Evolutionary conservation across 2,329 filamentous ascomycete species (phyloP), one percentile per base, ranked within the genome.

Genomic region (Zymoseptoria tritici): DNA sequence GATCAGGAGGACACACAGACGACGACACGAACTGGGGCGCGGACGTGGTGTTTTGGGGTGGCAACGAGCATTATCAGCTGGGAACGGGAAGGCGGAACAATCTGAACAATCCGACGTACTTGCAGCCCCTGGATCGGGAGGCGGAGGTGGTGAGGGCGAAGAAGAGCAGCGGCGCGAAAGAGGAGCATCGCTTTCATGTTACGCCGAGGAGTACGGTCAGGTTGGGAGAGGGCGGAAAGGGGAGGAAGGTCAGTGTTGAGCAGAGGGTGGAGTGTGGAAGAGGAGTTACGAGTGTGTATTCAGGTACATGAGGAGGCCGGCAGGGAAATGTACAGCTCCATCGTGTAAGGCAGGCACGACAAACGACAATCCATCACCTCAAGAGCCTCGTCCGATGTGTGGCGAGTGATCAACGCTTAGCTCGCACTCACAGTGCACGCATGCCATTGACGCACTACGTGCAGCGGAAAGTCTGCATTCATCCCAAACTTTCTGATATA

Each of bases 1-100:
- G 22, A 52, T 16, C 50, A 21, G 50, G 46, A 21, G 20, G 52
- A 8, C 22, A 53, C 20, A 67, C 73, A 16, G 81, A 81, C 1
- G 88, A 89, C 65, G 88, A 91, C 68, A 90, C 86, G 1, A 92
- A 94, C 72, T 96, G 87, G 84, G 94, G 94, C 54, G 85, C 88
- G 4, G 94, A 97, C 72, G 86, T 92, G 29, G 74, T 97, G 1
- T 95, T 90, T 80, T 99, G 92, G 90, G 94, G 94, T 62, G 91
- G 91, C 57, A 99, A 97, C 70, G 92, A 97, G 77, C 84, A 87
- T 72, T 97, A 89, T 74, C 94, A 99, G 76, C 83, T 99, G 24
- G 94, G 94, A 11, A 97, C 89, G 0, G 92, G 94, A 26, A 95
- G 89, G 79, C 80, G 93, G 62, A 94, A 85, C 69, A 97, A 97